These are phyloP conservation scores for Parasitella parasitica DNA, from an alignment of 371 early-diverging fungal species.

Conservation along the genomic window DNA sequence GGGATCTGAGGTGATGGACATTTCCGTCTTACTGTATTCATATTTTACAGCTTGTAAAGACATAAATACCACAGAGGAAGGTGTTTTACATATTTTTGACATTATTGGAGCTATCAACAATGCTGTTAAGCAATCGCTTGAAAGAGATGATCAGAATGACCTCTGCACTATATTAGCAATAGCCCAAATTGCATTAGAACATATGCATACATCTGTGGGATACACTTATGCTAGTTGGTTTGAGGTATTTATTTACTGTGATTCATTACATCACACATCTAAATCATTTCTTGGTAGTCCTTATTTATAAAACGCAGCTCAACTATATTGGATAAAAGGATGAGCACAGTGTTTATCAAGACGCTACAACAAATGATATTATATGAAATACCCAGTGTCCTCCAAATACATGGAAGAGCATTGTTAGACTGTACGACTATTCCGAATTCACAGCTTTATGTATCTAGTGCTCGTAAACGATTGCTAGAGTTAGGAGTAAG, in stretches of 20 bases:
- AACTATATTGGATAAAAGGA: conserved; percentile 4
- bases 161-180: conserved; percentile 3
- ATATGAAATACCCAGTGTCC: conserved; percentile 24
- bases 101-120: conserved; percentile 11
- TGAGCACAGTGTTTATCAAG: conserved; percentile 5
- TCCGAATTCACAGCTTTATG: background rate
- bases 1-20: conserved; percentile 2
- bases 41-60: conserved; percentile 10
- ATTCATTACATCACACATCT: background rate
- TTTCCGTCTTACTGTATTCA: conserved; percentile 1
- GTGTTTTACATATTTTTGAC: conserved; percentile 2
- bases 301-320: background rate
- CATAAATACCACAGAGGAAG: conserved; percentile 1
- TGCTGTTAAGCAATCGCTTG: background rate
- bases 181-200: conserved; percentile 18
- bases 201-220: conserved; percentile 10
- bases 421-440: background rate
- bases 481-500: conserved; percentile 30
- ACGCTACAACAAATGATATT: conserved; percentile 7
- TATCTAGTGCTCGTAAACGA: conserved; percentile 7
- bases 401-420: conserved; percentile 23
- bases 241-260: conserved; percentile 11
- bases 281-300: background rate
- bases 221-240: conserved; percentile 23
- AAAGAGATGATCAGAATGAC: background rate